These are phyloP conservation scores for Aureobasidium vineae DNA, from an alignment of 2,329 filamentous ascomycete species.

Conservation along the genomic window DNA sequence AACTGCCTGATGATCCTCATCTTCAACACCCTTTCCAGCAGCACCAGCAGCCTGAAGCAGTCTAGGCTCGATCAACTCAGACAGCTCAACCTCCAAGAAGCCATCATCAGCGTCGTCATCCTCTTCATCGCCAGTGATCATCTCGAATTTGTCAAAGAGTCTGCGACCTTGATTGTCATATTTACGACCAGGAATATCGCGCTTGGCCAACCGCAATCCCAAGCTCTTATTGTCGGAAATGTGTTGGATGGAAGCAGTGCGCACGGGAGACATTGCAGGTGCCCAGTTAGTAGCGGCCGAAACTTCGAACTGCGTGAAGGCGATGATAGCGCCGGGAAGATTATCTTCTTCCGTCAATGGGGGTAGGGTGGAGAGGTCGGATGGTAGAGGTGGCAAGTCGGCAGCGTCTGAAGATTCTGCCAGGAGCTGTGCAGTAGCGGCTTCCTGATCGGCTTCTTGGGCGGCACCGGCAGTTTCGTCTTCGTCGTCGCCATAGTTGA, in stretches of 20 bases:
- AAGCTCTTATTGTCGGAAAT: slow-evolving; percentile 51
- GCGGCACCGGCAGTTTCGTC: slow-evolving; percentile 31
- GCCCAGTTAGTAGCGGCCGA: slow-evolving; percentile 64
- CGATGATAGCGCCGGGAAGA: slow-evolving; percentile 61
- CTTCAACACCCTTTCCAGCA: neutral
- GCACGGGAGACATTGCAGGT: slow-evolving; percentile 60
- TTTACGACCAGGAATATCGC: slow-evolving; percentile 61
- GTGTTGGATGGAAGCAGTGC: slow-evolving; percentile 63
- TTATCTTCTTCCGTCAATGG: slow-evolving; percentile 51
- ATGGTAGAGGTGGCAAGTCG: slow-evolving; percentile 63
- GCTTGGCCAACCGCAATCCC: slow-evolving; percentile 63
- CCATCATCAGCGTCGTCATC: slow-evolving; percentile 56
- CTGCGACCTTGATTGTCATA: slow-evolving; percentile 70
- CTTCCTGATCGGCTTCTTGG: slow-evolving; percentile 31
- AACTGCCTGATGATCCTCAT: neutral
- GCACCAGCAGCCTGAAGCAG: slow-evolving; percentile 40
- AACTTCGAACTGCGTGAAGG: slow-evolving; percentile 64
- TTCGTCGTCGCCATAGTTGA: slow-evolving; percentile 44
- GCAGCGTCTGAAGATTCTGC: slow-evolving; percentile 42
- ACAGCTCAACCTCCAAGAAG: slow-evolving; percentile 56
- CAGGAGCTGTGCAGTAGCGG: slow-evolving; percentile 36
- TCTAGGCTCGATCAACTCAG: slow-evolving; percentile 66
- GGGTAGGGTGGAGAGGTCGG: slow-evolving; percentile 56
- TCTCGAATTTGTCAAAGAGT: slow-evolving; percentile 75
- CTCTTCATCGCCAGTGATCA: slow-evolving; percentile 56